phyloP scores from a whole-genome alignment of 108 stramenopile species.

The Discostella pseudostelligera region DNA sequence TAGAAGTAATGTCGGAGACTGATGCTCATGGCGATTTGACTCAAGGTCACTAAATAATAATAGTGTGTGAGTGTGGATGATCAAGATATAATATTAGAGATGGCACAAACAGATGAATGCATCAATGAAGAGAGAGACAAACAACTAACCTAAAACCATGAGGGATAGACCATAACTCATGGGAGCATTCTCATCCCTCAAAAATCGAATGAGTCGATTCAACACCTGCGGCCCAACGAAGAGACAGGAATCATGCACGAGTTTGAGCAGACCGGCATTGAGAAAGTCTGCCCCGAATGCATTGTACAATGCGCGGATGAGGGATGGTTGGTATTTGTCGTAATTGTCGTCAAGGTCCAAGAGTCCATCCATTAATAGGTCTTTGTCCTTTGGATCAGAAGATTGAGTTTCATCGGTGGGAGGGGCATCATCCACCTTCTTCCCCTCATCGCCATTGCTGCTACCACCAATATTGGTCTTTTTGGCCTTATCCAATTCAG shows the following conservation, averaged over 20 bases:
- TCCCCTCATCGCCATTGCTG: constrained; percentile 11
- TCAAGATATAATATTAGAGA: background rate
- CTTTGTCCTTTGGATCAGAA: background rate
- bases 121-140: background rate
- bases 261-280: constrained; percentile 68
- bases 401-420: background rate
- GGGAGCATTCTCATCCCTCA: constrained; percentile 59
- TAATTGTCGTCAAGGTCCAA: constrained; percentile 5
- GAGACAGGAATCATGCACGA: constrained; percentile 80
- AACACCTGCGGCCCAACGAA: constrained; percentile 91
- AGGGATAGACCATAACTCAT: constrained; percentile 56
- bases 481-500: constrained; percentile 39
- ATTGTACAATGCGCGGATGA: constrained; percentile 51
- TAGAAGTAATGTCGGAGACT: constrained; percentile 94
- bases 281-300: constrained; percentile 79
- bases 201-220: constrained; percentile 69
- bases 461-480: background rate
- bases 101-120: background rate
- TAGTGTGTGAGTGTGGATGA: background rate
- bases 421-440: background rate
- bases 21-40: constrained; percentile 77
- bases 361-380: background rate
- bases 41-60: constrained; percentile 46
- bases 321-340: constrained; percentile 38
- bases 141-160: constrained; percentile 26